A percentile compares a stretch with the other conserved stretches of the same genome.
These are phyloP conservation scores for Acer saccharum DNA, from an alignment of 345 rosid genomes.

Conservation along the genomic window DNA sequence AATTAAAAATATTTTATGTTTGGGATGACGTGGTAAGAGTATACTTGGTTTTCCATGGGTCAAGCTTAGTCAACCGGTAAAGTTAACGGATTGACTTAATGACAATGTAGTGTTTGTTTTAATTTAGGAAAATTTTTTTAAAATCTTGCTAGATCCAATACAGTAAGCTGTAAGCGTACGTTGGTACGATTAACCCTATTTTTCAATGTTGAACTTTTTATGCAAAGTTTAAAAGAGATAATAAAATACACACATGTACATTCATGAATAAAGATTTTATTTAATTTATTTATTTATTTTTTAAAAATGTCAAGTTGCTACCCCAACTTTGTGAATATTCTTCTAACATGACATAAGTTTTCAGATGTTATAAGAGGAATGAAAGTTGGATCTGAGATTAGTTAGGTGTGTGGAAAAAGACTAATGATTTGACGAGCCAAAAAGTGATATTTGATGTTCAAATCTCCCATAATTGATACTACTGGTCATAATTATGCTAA, in stretches of 20 bases:
- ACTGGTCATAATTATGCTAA: background rate
- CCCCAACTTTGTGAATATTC: background rate
- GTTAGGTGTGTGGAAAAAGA: background rate
- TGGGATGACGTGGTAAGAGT: no score
- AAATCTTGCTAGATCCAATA: no score
- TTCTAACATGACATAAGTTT: background rate
- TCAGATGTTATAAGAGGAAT: background rate
- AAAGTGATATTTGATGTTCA: constrained; percentile 14
- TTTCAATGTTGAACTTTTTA: background rate
- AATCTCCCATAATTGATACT: constrained; percentile 10
- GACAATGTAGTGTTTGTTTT: no score
- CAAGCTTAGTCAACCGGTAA: no score
- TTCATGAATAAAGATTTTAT: background rate
- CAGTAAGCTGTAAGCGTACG: no score
- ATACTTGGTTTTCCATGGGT: no score
- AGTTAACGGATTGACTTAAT: no score
- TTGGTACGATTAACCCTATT: background rate
- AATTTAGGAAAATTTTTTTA: no score
- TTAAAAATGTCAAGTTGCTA: background rate
- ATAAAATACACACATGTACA: background rate
- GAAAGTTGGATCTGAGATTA: background rate
- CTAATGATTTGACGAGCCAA: constrained; percentile 17
- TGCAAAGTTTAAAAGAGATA: background rate
- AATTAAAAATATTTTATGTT: no score
- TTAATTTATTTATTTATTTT: no score